phyloP scores from a whole-genome alignment of 116 monocot genomes.

The Papilionanthe hybrid region DNA sequence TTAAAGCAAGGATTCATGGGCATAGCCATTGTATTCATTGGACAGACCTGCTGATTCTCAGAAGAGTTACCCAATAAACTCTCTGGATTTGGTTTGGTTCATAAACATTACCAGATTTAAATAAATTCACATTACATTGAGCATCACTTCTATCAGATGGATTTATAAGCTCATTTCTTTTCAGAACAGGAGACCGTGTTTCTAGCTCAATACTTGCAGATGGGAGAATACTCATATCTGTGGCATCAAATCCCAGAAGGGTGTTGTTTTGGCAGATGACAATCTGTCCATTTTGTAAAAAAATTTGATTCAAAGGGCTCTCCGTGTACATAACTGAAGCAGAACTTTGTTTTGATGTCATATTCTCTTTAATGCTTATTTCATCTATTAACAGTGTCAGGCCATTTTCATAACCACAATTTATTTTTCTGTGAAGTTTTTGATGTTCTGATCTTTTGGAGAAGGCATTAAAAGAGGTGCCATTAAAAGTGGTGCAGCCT shows the following conservation, averaged over 20 bases:
- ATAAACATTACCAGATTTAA: background rate
- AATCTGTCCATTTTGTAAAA: background rate
- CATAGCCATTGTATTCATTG: slow-evolving; percentile 6
- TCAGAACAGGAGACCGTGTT: too few relatives aligned
- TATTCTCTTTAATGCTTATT: slow-evolving; percentile 24
- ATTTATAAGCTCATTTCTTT: too few relatives aligned
- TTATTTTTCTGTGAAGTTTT: too few relatives aligned
- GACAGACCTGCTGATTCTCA: slow-evolving; percentile 1
- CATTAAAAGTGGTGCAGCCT: too few relatives aligned
- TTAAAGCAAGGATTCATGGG: slow-evolving; percentile 10
- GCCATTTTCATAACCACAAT: too few relatives aligned
- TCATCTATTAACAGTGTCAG: slow-evolving; percentile 29
- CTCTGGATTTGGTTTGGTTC: slow-evolving; percentile 12
- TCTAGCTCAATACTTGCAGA: background rate
- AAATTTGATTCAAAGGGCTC: background rate
- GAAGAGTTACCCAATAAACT: background rate
- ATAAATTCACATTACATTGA: too few relatives aligned
- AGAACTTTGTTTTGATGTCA: background rate
- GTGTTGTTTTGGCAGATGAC: background rate
- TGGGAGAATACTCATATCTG: background rate
- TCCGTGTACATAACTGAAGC: background rate
- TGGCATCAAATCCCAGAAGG: background rate
- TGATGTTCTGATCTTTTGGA: too few relatives aligned
- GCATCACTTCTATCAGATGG: background rate
- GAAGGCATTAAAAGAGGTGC: too few relatives aligned